Base-by-base conservation (phyloP, 2,329 filamentous ascomycete genomes). In the Zalaria obscura region DNA sequence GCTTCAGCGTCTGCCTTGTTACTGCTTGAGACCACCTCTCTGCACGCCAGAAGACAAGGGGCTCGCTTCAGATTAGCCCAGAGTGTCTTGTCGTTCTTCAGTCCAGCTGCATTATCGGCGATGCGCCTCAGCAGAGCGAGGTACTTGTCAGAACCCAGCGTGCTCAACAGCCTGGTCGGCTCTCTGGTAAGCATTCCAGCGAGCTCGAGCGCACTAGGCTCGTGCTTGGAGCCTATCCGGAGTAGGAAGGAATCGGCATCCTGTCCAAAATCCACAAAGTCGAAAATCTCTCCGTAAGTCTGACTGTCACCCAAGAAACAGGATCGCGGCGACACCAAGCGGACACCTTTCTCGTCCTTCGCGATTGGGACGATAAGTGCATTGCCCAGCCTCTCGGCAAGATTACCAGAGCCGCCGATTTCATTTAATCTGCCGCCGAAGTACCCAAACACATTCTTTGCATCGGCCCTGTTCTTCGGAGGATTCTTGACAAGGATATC, bases 191-290 rank as follows among this genome's bases (percentile, higher is more conserved):
- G 73, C 60, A 93, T 77, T 33, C 76, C 72, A 4, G 88, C 89
- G 50, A 98, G 75, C 59, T 98, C 91, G 3, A 75, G 59, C 52
- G 84, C 91, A 3, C 82, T 93, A 3, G 91, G 91, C 59, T 98
- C 89, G 47, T 76, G 79, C 61, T 93, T 95, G 3, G 87, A 89
- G 6, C 91, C 91, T 48, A 88, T 85, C 47, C 84, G 83, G 51
- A 87, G 75, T 11, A 98, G 65, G 54, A 98, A 98, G 0, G 82
- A 70, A 53, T 96, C 96, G 2, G 85, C 89, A 55, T 89, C 79
- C 29, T 72, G 66, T 0, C 89, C 87, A 63, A 95, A 98, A 57
- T 96, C 84, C 9, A 96, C 88, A 60, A 95, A 98, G 56, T 96
- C 87, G 50, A 98, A 94, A 28, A 98, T 93, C 28, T 93, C 83